Evolutionary conservation across 2,329 filamentous ascomycete genomes (phyloP), one percentile per base, ranked within the genome.

Genomic region (Erysiphe pulchra): DNA sequence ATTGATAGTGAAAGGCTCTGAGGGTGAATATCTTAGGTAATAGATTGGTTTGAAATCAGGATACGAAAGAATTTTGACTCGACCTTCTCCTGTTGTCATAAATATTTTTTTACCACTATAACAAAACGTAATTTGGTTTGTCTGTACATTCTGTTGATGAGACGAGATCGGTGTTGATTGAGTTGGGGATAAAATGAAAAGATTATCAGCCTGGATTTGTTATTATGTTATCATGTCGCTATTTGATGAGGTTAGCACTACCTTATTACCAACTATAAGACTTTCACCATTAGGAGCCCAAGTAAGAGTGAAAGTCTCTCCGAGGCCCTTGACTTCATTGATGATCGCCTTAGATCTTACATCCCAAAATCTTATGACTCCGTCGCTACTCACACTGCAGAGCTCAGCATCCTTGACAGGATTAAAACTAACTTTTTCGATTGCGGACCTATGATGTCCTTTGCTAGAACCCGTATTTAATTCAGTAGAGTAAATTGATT

Each of bases 341-440:
- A 78, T 68, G 53, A 75, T 76, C 1, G 70, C 68, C 56, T 80
- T 82, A 48, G 70, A 78, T 53, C 80, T 67, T 12, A 85, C 79
- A 56, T 87, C 81, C 81, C 81, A 87, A 53, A 87, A 75, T 56
- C 79, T 75, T 49, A 81, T 75, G 31, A 77, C 71, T 1, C 81
- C 81, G 56, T 87, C 81, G 40, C 66, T 70, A 51, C 77, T 80
- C 45, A 81, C 70, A 56, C 77, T 84, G 52, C 77, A 82, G 9
- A 87, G 65, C 61, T 86, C 77, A 4, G 77, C 75, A 57, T 87
- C 81, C 57, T 77, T 80, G 48, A 71, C 69, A 0, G 81, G 81
- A 55, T 83, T 82, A 61, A 84, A 87, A 1, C 76, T 77, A 1
- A 87, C 75, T 56, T 79, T 79, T 56, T 85, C 80, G 41, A 86